phyloP scores from a whole-genome alignment of 441 rosid genomes.

The Jatropha podagrica region DNA sequence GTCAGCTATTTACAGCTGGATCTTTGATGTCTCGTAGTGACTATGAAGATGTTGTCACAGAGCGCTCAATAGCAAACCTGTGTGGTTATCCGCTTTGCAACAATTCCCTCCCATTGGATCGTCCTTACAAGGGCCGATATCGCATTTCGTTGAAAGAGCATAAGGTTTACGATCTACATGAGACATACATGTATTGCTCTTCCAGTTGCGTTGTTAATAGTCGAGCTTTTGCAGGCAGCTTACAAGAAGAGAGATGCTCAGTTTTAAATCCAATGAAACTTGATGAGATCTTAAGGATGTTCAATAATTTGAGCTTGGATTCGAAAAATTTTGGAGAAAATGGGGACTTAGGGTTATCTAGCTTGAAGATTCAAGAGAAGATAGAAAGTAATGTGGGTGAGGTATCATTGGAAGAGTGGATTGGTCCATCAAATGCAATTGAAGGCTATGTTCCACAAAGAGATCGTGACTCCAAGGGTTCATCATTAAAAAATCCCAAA shows the following conservation, averaged over 20 bases:
- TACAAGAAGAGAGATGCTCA: conserved; percentile 55
- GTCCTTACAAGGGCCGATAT: conserved; percentile 54
- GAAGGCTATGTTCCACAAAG: conserved; percentile 79
- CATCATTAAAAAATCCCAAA: conserved; percentile 23
- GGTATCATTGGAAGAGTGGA: conserved; percentile 45
- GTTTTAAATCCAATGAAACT: conserved; percentile 44
- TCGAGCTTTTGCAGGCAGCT: conserved; percentile 46
- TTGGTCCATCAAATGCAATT: conserved; percentile 78
- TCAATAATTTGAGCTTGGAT: conserved; percentile 33
- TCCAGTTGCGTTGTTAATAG: conserved; percentile 56
- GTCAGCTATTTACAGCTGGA: conserved; percentile 60
- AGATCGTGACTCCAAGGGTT: conserved; percentile 28
- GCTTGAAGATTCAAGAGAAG: conserved; percentile 63
- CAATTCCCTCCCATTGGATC: conserved; percentile 45
- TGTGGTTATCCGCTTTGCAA: conserved; percentile 84
- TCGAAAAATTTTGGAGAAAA: conserved; percentile 30
- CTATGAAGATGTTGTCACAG: conserved; percentile 71
- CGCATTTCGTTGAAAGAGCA: conserved; percentile 74
- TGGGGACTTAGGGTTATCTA: conserved; percentile 48
- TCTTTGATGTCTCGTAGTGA: conserved; percentile 57
- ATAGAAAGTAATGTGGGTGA: conserved; percentile 33
- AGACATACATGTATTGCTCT: conserved; percentile 69
- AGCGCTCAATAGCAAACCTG: conserved; percentile 52
- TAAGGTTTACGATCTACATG: conserved; percentile 62
- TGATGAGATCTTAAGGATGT: conserved; percentile 44